phyloP scores from a whole-genome alignment of 2,329 filamentous ascomycete species.

The Sporothrix variecibatus region DNA sequence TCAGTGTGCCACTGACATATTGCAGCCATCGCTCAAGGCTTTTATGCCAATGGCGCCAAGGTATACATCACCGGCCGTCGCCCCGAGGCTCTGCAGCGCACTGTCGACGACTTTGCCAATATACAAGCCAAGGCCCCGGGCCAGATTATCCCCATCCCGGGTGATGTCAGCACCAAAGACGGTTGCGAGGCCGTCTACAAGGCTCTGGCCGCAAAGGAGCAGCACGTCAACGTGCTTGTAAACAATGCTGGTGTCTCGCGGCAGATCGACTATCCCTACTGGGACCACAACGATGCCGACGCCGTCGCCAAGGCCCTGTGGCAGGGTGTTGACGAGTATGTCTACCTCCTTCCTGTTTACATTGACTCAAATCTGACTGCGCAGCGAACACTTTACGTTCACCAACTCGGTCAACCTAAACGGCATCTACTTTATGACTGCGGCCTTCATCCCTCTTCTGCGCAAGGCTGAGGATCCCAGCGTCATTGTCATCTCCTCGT shows the following conservation, averaged over 20 bases:
- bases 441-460: not conserved
- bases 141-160: not conserved
- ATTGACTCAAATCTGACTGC: no score
- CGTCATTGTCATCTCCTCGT: conserved; percentile 9
- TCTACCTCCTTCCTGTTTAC: no score
- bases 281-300: conserved; percentile 8
- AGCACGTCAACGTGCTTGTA: not conserved
- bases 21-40: not conserved
- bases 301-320: not conserved
- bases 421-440: not conserved
- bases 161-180: conserved; percentile 7
- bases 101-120: not conserved
- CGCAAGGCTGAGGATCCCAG: not conserved
- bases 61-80: conserved; percentile 1
- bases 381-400: conserved; percentile 6
- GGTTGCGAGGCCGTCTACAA: not conserved
- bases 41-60: conserved; percentile 6
- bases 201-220: not conserved
- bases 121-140: no score
- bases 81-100: not conserved
- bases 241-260: conserved; percentile 4
- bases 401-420: conserved; percentile 1
- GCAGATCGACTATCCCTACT: not conserved
- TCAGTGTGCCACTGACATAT: no score
- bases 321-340: conserved; percentile 10